Evolutionary conservation across 2,329 filamentous ascomycete genomes (phyloP), one percentile per base, ranked within the genome.

Genomic region (Penicillium expansum): DNA sequence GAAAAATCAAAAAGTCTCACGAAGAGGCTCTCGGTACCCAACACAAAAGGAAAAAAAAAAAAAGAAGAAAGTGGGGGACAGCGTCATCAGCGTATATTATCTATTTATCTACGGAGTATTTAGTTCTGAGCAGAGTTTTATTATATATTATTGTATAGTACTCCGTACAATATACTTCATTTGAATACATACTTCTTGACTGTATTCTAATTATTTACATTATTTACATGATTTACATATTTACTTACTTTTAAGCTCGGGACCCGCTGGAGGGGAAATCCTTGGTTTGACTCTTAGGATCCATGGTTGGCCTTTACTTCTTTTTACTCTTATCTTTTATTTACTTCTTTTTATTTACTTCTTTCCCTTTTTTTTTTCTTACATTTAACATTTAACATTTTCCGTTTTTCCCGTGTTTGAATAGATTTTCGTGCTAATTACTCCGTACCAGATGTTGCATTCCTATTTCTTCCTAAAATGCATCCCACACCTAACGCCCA

Each of bases 11-110:
- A 41, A 59, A 54, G 63, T 61, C 58, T 56, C 56, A 64, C 56
- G 62, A 64, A 55, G 59, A 57, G 58, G 58, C 62, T 64, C 60
- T 55, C 48, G 63, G 61, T 64, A 63, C 62, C 63, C 62, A 63
- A 63, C 55, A 56, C 43, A 38, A 55, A 48, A 53, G 18, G 42
- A 52, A 58, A 57, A 48, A 51, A 55, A 52, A 58, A 57, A 48
- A 51, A 55, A 51, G 22, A 58, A 41, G 24, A 42, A 53, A 49
- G 54, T 49, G 55, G 55, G 59, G 60, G 61, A 54, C 14, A 29
- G 41, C 48, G 56, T 57, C 56, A 54, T 56, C 55, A 57, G 9
- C 42, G 27, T 39, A 20, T 38, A 24, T 53, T 52, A 47, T 27
- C 38, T 53, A 52, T 56, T 30, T 47, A 47, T 45, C 22, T 55